These are phyloP conservation scores for Boletus hoseneyae DNA, from an alignment of 1,284 basidiomycete species.

Conservation along the genomic window DNA sequence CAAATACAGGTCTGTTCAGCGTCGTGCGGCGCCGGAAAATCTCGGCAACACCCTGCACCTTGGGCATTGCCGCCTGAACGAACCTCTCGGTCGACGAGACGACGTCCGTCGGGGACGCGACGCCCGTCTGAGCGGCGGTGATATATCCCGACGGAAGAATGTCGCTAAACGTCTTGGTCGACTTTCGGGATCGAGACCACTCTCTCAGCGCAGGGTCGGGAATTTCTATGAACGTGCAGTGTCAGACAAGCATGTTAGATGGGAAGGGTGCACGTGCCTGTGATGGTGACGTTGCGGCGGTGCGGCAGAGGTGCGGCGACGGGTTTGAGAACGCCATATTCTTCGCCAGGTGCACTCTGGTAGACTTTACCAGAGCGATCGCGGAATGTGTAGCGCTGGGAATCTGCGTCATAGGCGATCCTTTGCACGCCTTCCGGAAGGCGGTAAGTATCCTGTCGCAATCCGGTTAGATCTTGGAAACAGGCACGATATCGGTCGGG, in stretches of 20 bases:
- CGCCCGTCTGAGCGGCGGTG: slow-evolving; percentile 28
- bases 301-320: slow-evolving; percentile 26
- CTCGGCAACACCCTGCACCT: slow-evolving; percentile 36
- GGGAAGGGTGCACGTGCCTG: slow-evolving; percentile 16
- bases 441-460: slow-evolving; percentile 43
- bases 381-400: slow-evolving; percentile 45
- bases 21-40: slow-evolving; percentile 23
- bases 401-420: slow-evolving; percentile 53
- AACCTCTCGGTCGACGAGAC: slow-evolving; percentile 24
- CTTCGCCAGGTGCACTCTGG: slow-evolving; percentile 40
- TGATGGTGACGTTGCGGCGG: slow-evolving; percentile 29
- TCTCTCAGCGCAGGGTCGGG: slow-evolving; percentile 19
- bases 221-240: slow-evolving; percentile 13
- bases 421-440: slow-evolving; percentile 52
- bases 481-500: background rate
- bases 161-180: slow-evolving; percentile 41
- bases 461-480: background rate
- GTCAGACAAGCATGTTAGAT: too few species aligned
- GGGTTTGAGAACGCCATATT: slow-evolving; percentile 43
- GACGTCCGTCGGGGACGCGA: slow-evolving; percentile 4
- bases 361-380: slow-evolving; percentile 46
- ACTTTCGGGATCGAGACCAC: slow-evolving; percentile 15
- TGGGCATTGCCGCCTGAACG: slow-evolving; percentile 35
- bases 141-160: slow-evolving; percentile 45
- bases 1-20: background rate